Evolutionary conservation across 1,284 basidiomycete species (phyloP), one percentile per base, ranked within the genome.

Genomic region (Exobasidium rhododendri): DNA sequence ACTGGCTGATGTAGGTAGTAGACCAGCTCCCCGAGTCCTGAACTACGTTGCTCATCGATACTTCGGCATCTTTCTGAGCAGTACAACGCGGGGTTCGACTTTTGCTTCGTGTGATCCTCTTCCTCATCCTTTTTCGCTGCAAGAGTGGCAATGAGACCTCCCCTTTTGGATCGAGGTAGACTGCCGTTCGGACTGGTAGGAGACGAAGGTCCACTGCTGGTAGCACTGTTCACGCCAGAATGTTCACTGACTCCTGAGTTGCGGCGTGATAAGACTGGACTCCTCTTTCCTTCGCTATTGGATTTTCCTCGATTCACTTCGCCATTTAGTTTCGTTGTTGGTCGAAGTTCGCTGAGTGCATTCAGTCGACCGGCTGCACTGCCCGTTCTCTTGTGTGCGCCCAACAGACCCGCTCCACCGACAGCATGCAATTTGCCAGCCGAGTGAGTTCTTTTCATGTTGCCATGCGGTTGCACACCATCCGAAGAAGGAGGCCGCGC

Each of bases 11-110:
- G 68, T 2, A 71, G 62, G 56, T 72, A 74, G 52, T 70, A 61
- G 4, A 64, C 45, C 20, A 74, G 61, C 46, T 74, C 68, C 40
- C 66, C 68, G 2, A 72, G 63, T 3, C 70, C 72, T 11, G 67
- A 64, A 3, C 66, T 63, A 20, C 68, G 68, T 43, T 72, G 65
- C 54, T 72, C 65, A 51, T 75, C 73, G 51, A 75, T 75, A 28
- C 63, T 28, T 6, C 71, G 68, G 46, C 73, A 75, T 57, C 73
- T 66, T 50, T 75, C 71, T 14, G 73, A 75, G 57, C 73, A 75
- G 61, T 73, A 75, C 54, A 75, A 67, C 2, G 69, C 70, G 1
- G 68, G 56, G 2, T 66, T 66, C 17, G 66, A 64, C 57, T 64
- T 71, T 52, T 58, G 63, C 58, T 63, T 69, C 31, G 59, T 61